Conservation (phyloP, 73 alveolate genomes). For the Stentor coeruleus region DNA sequence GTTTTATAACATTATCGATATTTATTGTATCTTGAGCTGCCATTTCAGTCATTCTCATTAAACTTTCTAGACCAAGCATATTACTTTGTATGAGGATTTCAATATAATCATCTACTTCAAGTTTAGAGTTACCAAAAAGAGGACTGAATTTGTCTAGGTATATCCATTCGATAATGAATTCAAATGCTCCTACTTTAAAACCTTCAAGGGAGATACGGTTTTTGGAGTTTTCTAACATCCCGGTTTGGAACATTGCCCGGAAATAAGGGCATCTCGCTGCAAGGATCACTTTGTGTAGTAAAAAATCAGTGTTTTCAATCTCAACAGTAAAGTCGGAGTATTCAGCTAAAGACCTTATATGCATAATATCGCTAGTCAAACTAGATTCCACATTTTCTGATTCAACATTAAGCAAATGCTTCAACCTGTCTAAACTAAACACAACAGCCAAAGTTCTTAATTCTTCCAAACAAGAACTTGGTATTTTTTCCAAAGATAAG, state of each 20-base stretch:
- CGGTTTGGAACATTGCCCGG: conserved; percentile 45
- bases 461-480: conserved; percentile 48
- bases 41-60: conserved; percentile 52
- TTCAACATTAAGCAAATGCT: neutral
- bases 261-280: conserved; percentile 61
- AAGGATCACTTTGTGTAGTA: conserved; percentile 56
- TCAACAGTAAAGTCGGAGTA: conserved; percentile 56
- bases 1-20: conserved; percentile 49
- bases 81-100: conserved; percentile 43
- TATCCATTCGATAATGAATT: conserved; percentile 42
- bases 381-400: conserved; percentile 49
- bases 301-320: conserved; percentile 34
- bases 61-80: conserved; percentile 41
- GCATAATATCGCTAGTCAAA: conserved; percentile 32
- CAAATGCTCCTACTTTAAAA: conserved; percentile 33
- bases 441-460: conserved; percentile 31
- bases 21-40: conserved; percentile 33
- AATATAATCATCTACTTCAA: conserved; percentile 27
- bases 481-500: conserved; percentile 27
- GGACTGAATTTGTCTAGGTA: conserved; percentile 46
- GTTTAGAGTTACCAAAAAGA: neutral
- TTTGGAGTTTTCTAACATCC: conserved; percentile 47
- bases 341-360: conserved; percentile 30
- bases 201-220: conserved; percentile 33
- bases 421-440: neutral